A percentile compares a stretch with the other conserved stretches of the same genome.
phyloP scores from a whole-genome alignment of 192 early-diverging fungal species.

The Phlyctochytrium planicorne region DNA sequence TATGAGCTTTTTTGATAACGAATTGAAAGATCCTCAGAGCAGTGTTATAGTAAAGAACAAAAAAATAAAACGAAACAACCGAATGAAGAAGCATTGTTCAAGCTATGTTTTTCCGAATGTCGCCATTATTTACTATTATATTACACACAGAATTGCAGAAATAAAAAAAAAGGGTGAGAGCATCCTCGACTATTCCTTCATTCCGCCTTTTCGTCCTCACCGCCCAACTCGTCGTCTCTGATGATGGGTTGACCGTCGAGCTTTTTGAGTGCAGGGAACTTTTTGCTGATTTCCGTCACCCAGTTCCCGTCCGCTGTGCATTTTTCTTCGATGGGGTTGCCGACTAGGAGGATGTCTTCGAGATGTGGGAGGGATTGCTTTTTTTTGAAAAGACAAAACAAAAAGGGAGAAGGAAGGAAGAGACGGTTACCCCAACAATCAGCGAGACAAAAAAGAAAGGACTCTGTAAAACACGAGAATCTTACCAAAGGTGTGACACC shows the following conservation, averaged over 20 bases:
- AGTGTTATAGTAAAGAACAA: no score
- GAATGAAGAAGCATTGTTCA: no score
- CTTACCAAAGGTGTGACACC: slow-evolving; percentile 40
- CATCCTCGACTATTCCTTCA: no score
- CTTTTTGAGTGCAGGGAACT: slow-evolving; percentile 46
- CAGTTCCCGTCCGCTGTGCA: slow-evolving; percentile 53
- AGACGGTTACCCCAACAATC: not conserved
- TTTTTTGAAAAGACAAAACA: not conserved
- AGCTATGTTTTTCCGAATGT: no score
- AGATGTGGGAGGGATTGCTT: slow-evolving; percentile 41
- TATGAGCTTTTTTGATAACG: no score
- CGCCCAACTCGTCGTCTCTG: slow-evolving; percentile 33
- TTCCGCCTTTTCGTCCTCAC: not conserved
- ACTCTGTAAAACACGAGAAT: not conserved
- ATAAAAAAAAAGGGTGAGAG: no score
- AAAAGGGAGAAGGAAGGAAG: not conserved
- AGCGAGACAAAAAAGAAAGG: not conserved
- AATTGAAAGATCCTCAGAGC: no score
- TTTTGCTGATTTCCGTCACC: slow-evolving; percentile 50
- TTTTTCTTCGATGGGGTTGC: slow-evolving; percentile 61
- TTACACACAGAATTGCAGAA: no score
- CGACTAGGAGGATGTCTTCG: slow-evolving; percentile 49
- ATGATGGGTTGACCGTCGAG: slow-evolving; percentile 59
- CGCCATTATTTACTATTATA: no score
- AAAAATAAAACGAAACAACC: no score